These are phyloP conservation scores for Bromus sterilis DNA, from an alignment of 176 grass and related monocot genomes.

Conservation along the genomic window DNA sequence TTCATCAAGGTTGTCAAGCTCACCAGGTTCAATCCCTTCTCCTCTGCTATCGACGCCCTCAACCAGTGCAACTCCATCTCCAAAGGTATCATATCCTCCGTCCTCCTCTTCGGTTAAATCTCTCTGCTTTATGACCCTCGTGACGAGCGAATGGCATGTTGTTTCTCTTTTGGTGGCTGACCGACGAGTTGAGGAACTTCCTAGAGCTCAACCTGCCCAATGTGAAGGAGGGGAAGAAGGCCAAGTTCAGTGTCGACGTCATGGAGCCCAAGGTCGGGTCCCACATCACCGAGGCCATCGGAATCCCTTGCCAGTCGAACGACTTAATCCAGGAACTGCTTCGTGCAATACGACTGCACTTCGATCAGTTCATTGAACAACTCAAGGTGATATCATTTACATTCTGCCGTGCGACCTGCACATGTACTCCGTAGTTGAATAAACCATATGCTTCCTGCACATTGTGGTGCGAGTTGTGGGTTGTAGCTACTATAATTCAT, in stretches of 20 bases:
- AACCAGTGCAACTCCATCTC: slow-evolving; percentile 64
- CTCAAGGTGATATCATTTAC: too few relatives aligned
- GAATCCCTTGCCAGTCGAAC: slow-evolving; percentile 70
- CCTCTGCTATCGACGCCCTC: slow-evolving; percentile 62
- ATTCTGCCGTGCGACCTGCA: too few relatives aligned
- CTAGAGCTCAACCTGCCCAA: slow-evolving; percentile 70
- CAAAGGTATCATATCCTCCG: slow-evolving; percentile 34
- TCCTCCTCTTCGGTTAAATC: neutral
- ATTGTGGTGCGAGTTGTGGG: neutral
- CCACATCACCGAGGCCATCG: slow-evolving; percentile 58
- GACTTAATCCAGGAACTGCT: slow-evolving; percentile 68
- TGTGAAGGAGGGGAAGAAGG: slow-evolving; percentile 60
- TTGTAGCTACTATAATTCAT: neutral
- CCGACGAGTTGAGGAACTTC: slow-evolving; percentile 67
- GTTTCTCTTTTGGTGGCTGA: slow-evolving; percentile 12
- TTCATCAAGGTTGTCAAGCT: slow-evolving; percentile 76
- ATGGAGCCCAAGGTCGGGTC: slow-evolving; percentile 61
- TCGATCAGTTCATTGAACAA: slow-evolving; percentile 46
- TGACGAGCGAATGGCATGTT: neutral
- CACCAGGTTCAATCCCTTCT: slow-evolving; percentile 57
- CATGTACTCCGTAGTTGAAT: neutral
- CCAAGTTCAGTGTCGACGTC: slow-evolving; percentile 63
- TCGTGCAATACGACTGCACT: slow-evolving; percentile 63
- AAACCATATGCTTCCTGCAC: neutral
- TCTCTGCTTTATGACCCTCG: neutral